Base-by-base conservation (phyloP, 257 asterid species). In the Salvia splendens region DNA sequence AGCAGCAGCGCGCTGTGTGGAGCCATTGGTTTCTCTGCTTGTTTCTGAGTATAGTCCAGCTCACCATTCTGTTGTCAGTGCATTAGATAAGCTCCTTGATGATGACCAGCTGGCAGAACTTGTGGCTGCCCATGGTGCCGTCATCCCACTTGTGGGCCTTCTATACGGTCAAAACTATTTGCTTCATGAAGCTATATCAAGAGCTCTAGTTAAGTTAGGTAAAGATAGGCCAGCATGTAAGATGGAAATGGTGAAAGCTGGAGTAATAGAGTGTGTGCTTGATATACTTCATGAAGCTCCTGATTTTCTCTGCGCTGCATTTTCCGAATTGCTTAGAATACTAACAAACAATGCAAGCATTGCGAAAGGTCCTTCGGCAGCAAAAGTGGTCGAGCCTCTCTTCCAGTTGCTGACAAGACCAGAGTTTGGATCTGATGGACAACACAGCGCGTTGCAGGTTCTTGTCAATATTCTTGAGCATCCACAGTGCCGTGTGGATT, bases 221-320 rank as follows among this genome's bases (percentile, higher is more conserved):
- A 94, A 91, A 77, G 97, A 94, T 73, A 83, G 99, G 81, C 97
- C 99, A 52, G 84, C 87, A 4, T 88, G 97, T 75, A 94, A 94
- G 89, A 84, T 87, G 82, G 99, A 94, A 73, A 94, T 94, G 99
- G 96, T 91, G 80, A 94, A 94, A 81, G 94, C 97, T 32, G 99
- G 96, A 35, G 87, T 83, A 16, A 79, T 88, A 36, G 99, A 88
- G 79, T 75, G 92, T 46, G 75, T 81, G 64, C 97, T 94, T 45
- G 95, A 88, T 62, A 88, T 94, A 62, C 91, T 91, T 52, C 92
- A 88, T 9, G 99, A 94, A 70, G 99, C 97, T 50, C 95, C 99
- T 6, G 92, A 91, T 81, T 91, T 88, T 75, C 87, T 91, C 9
- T 94, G 89, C 79, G 90, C 89, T 65, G 96, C 99, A 52, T 87